Evolutionary conservation across 805 yeast genomes (phyloP).

Genomic region (Lachancea lanzarotensis): DNA sequence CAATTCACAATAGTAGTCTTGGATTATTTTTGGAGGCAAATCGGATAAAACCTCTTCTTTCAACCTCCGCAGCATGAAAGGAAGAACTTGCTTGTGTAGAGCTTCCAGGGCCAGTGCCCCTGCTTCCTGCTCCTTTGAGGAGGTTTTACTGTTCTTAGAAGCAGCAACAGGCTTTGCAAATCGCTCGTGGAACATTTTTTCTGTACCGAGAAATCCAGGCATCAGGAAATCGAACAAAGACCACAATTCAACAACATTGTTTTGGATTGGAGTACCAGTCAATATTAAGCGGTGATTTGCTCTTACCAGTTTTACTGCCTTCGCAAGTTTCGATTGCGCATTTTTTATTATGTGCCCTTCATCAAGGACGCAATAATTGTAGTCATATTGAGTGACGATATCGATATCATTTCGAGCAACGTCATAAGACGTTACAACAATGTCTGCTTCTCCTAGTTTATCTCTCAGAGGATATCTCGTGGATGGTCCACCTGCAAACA

Average conservation of each 20-base stretch:
- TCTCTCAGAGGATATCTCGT: conserved; percentile 51
- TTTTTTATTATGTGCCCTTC: conserved; percentile 98
- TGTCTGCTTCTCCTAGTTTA: conserved; percentile 55
- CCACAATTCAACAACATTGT: conserved; percentile 95
- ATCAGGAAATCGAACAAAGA: conserved; percentile 93
- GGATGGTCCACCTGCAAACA: conserved; percentile 91
- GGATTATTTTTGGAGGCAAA: conserved; percentile 96
- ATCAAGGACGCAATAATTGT: conserved; percentile 91
- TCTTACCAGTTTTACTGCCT: conserved; percentile 71
- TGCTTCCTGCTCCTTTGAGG: conserved; percentile 90
- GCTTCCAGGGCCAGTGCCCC: conserved; percentile 96
- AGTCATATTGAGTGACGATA: conserved; percentile 51
- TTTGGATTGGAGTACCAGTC: conserved; percentile 98
- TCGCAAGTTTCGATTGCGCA: conserved; percentile 78
- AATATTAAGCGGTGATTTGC: conserved; percentile 88
- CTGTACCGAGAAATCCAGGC: conserved; percentile 98
- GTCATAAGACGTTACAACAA: conserved; percentile 92
- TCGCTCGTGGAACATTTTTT: conserved; percentile 85
- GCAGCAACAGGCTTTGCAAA: conserved; percentile 98
- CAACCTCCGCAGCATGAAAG: conserved; percentile 90
- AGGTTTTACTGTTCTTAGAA: conserved; percentile 78
- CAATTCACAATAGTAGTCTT: conserved; percentile 94
- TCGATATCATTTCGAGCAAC: conserved; percentile 89
- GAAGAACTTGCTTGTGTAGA: conserved; percentile 90
- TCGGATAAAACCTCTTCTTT: conserved; percentile 95